These are phyloP conservation scores for Leccinum variabile DNA, from an alignment of 1,284 basidiomycete species.

Conservation along the genomic window DNA sequence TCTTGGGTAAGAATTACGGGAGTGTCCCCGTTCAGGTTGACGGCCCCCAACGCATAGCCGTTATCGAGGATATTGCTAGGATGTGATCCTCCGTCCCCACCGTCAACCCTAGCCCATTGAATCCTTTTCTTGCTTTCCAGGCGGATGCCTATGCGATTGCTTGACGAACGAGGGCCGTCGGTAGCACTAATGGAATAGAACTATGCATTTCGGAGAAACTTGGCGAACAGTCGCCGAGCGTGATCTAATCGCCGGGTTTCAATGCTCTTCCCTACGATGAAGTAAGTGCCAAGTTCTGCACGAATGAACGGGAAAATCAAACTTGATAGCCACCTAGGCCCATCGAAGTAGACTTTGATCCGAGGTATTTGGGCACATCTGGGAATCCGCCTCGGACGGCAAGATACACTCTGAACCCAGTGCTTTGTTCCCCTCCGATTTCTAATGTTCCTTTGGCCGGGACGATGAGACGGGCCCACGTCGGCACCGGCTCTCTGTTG, in stretches of 20 bases:
- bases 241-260: slow-evolving; percentile 45
- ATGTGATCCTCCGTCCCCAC: slow-evolving; percentile 72
- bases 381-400: slow-evolving; percentile 64
- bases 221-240: slow-evolving; percentile 37
- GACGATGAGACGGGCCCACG: slow-evolving; percentile 53
- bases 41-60: slow-evolving; percentile 58
- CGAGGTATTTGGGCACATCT: slow-evolving; percentile 55
- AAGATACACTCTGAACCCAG: slow-evolving; percentile 58
- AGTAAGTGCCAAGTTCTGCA: not conserved
- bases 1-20: slow-evolving; percentile 67
- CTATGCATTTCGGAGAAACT: slow-evolving; percentile 18
- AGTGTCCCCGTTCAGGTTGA: slow-evolving; percentile 73
- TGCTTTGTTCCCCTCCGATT: slow-evolving; percentile 31
- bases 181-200: slow-evolving; percentile 15
- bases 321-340: slow-evolving; percentile 60
- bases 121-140: slow-evolving; percentile 44
- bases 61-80: slow-evolving; percentile 73
- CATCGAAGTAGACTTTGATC: slow-evolving; percentile 63
- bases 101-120: slow-evolving; percentile 57
- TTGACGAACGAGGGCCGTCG: slow-evolving; percentile 40
- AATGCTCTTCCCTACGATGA: slow-evolving; percentile 51
- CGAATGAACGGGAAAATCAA: not conserved
- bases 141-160: slow-evolving; percentile 62
- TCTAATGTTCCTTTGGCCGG: slow-evolving; percentile 46
- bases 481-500: slow-evolving; percentile 40